These are phyloP conservation scores for Aureobasidium sp. DNA, from an alignment of 2,329 filamentous ascomycete species.

Conservation along the genomic window DNA sequence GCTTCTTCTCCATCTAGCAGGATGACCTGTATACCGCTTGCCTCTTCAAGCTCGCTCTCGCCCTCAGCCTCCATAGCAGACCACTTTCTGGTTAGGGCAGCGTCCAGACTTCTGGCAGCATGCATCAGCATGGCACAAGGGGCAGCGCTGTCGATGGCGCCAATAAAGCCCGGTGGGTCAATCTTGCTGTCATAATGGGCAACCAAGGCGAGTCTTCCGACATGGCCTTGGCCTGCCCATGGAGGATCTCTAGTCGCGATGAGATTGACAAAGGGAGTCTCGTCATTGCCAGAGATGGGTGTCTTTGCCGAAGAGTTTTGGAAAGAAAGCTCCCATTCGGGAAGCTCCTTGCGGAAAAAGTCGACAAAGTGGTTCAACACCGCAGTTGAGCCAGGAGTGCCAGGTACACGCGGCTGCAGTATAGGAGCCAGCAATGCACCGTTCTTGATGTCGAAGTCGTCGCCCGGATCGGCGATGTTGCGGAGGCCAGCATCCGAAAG, in stretches of 20 bases:
- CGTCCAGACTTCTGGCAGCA: slow-evolving; percentile 81
- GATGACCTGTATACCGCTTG: slow-evolving; percentile 88
- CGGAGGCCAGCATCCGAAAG: slow-evolving; percentile 81
- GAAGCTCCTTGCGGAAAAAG: slow-evolving; percentile 81
- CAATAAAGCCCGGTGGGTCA: slow-evolving; percentile 86
- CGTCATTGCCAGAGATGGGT: slow-evolving; percentile 73
- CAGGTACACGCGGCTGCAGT: slow-evolving; percentile 87
- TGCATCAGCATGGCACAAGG: slow-evolving; percentile 97
- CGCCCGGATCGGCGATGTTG: slow-evolving; percentile 74
- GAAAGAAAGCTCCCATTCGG: slow-evolving; percentile 81
- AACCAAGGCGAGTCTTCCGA: slow-evolving; percentile 84
- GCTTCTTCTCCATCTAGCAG: slow-evolving; percentile 97
- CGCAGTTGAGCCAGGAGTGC: slow-evolving; percentile 76
- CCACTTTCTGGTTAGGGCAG: slow-evolving; percentile 85
- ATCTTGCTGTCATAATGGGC: slow-evolving; percentile 95
- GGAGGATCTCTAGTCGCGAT: slow-evolving; percentile 91
- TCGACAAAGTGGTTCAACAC: slow-evolving; percentile 85
- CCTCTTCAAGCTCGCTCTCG: slow-evolving; percentile 66
- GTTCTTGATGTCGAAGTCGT: slow-evolving; percentile 75
- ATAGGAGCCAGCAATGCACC: slow-evolving; percentile 88
- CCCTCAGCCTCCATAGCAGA: slow-evolving; percentile 68
- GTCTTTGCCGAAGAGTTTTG: slow-evolving; percentile 94
- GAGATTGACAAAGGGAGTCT: slow-evolving; percentile 88
- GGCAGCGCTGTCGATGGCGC: slow-evolving; percentile 92
- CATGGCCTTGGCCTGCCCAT: slow-evolving; percentile 77